phyloP scores from a whole-genome alignment of 2,329 filamentous ascomycete genomes.

The Calonectria multiphialidica region DNA sequence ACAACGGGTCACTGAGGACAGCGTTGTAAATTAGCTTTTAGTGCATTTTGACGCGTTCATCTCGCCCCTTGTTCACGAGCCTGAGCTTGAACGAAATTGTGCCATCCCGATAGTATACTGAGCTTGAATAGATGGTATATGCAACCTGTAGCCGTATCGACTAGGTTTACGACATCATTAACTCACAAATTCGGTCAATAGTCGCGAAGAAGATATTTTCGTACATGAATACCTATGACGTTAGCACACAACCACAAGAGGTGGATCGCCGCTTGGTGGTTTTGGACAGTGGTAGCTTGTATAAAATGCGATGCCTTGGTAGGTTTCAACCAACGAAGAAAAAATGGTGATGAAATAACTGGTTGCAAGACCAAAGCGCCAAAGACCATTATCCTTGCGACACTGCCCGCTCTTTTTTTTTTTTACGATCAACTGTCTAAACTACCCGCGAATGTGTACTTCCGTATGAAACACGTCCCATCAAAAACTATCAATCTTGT shows the following conservation, averaged over 20 bases:
- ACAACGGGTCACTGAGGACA: neutral
- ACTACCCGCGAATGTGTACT: constrained; percentile 44
- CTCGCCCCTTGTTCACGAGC: neutral
- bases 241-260: no score
- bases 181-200: neutral
- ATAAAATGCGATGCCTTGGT: neutral
- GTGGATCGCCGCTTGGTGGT: neutral
- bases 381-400: constrained; percentile 12
- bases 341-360: neutral
- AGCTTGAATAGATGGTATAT: neutral
- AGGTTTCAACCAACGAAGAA: neutral
- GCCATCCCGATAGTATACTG: neutral
- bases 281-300: neutral
- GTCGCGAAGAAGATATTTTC: neutral
- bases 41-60: neutral
- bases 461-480: constrained; percentile 40
- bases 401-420: constrained; percentile 7
- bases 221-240: no score
- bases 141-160: no score
- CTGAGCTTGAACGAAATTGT: neutral
- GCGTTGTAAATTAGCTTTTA: neutral
- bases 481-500: constrained; percentile 40
- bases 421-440: constrained; percentile 44
- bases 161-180: neutral
- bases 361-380: constrained; percentile 12